Evolutionary conservation across 345 rosid genomes (phyloP).

Genomic region (Corchorus olitorius): DNA sequence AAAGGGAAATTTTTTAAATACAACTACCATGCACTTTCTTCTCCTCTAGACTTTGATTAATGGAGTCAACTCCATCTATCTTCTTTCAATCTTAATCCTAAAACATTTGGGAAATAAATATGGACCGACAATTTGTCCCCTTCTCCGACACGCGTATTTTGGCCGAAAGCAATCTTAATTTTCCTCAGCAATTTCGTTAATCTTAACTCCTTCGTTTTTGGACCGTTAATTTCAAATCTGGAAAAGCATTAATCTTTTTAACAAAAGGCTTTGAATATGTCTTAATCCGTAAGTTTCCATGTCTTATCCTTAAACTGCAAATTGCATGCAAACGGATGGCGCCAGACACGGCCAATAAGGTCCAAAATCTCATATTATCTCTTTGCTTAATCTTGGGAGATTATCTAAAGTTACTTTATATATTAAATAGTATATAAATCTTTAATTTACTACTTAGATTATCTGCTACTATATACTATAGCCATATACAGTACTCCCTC

Average conservation of each 20-base stretch:
- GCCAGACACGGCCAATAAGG: no score
- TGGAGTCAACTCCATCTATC: neutral
- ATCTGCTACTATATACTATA: no score
- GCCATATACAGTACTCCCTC: no score
- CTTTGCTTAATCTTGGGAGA: no score
- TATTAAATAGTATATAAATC: no score
- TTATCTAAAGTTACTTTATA: no score
- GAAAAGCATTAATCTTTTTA: no score
- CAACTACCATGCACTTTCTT: constrained; percentile 16
- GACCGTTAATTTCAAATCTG: neutral
- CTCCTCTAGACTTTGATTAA: neutral
- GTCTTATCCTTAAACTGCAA: no score
- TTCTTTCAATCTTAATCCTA: neutral
- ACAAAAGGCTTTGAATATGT: no score
- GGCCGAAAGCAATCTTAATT: neutral
- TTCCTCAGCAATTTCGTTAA: neutral
- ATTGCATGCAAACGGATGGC: no score
- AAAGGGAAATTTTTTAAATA: neutral
- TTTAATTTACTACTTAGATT: neutral
- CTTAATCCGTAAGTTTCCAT: no score
- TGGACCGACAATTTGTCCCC: constrained; percentile 23
- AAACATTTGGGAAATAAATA: neutral
- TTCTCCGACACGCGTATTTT: neutral
- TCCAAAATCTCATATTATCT: no score
- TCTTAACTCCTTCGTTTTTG: neutral